Evolutionary conservation across 73 alveolate species (phyloP).

Genomic region (Paramecium sonneborni): DNA sequence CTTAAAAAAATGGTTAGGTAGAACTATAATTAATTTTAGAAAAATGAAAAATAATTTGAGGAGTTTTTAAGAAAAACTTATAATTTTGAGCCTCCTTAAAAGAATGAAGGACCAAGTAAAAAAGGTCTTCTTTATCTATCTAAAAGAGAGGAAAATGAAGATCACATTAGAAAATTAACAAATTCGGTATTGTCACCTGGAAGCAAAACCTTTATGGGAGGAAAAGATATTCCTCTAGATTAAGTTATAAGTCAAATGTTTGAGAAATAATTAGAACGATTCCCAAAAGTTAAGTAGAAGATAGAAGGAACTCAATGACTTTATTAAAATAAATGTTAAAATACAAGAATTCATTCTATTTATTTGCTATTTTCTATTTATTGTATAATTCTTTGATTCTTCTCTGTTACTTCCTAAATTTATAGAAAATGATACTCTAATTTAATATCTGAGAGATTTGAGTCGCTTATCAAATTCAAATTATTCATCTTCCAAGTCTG

Average conservation of each 20-base stretch:
- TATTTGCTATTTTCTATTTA: slow-evolving; percentile 36
- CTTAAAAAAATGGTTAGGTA: slow-evolving; percentile 38
- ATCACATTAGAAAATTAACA: neutral
- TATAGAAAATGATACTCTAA: neutral
- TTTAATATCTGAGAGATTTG: neutral
- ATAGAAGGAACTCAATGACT: slow-evolving; percentile 23
- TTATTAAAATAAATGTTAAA: neutral
- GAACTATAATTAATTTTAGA: neutral
- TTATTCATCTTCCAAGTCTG: slow-evolving; percentile 35
- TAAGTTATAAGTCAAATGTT: neutral
- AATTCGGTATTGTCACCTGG: neutral
- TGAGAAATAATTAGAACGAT: slow-evolving; percentile 7
- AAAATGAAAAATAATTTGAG: neutral
- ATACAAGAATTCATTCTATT: neutral
- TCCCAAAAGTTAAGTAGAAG: neutral
- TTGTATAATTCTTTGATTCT: neutral
- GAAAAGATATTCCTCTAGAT: slow-evolving; percentile 23
- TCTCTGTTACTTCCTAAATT: slow-evolving; percentile 29
- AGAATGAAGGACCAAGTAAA: neutral
- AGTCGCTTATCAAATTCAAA: slow-evolving; percentile 26
- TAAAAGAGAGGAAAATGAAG: slow-evolving; percentile 33
- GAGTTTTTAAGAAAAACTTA: slow-evolving; percentile 50
- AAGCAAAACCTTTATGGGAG: neutral
- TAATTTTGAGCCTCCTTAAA: slow-evolving; percentile 44
- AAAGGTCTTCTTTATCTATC: slow-evolving; percentile 14